Conservation (phyloP, 805 yeast genomes). For the Starmerella khaoyaiensis region DNA sequence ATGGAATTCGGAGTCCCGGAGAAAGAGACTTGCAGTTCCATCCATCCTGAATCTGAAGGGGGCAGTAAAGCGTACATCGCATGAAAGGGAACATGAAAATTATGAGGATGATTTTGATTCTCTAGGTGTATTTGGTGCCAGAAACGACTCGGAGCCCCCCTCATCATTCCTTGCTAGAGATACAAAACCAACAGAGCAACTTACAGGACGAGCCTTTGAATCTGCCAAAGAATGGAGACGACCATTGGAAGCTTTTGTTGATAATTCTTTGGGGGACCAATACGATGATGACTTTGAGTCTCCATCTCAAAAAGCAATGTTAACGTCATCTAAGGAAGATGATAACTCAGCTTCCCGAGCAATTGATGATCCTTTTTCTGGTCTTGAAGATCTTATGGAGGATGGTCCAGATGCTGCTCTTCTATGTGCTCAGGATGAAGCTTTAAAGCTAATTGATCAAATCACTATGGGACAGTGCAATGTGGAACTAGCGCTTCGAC, state of each 20-base stretch:
- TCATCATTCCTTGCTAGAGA: too few relatives aligned
- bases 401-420: constrained; percentile 21
- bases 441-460: constrained; percentile 11
- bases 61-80: background rate
- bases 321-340: too few relatives aligned
- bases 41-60: constrained; percentile 16
- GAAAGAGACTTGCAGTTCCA: constrained; percentile 18
- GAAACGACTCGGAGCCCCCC: too few relatives aligned
- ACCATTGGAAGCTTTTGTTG: constrained; percentile 35
- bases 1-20: constrained; percentile 23
- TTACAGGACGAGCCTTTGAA: constrained; percentile 24
- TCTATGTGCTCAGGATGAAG: constrained; percentile 19
- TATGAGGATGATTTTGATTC: constrained; percentile 18
- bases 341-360: background rate
- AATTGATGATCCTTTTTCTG: constrained; percentile 27
- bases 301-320: constrained; percentile 33
- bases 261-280: constrained; percentile 24
- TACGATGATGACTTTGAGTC: constrained; percentile 18
- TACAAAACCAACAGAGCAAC: too few relatives aligned
- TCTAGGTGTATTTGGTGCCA: constrained; percentile 14
- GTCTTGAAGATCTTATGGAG: constrained; percentile 33
- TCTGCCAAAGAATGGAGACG: constrained; percentile 25
- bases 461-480: constrained; percentile 6
- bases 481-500: constrained; percentile 9
- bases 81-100: background rate